Base-by-base conservation (phyloP, 1,139 yeast species). In the Magnusiomyces tetraspermus region DNA sequence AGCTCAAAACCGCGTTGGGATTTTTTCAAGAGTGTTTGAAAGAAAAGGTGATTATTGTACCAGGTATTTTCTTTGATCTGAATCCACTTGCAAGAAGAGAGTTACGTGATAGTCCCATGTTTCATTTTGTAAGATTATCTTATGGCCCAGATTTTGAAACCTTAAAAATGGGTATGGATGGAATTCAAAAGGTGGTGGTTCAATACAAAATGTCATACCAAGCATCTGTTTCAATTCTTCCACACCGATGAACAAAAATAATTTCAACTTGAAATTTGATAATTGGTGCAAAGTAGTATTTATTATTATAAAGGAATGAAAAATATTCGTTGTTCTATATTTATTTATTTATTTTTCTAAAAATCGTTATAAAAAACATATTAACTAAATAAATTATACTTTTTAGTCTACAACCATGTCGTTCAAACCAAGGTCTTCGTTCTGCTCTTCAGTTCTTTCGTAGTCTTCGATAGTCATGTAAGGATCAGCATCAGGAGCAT, bases 401-500 rank as follows among this genome's bases (percentile, higher is more conserved):
- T 2, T 17, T 36, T 22, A 30, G 8, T 30, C 40, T 38, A 70
- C 80, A 51, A 67, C 70, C 82, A 92, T 89, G 66, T 90, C 96
- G 62, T 80, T 80, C 66, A 94, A 75, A 31, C 99, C 99, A 61
- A 92, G 78, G 52, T 84, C 92, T 65, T 94, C 98, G 65, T 92
- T 89, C 69, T 90, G 95, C 58, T 71, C 84, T 51, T 75, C 73
- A 5, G 95, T 82, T 74, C 98, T 83, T 60, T 88, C 96, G 63
- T 81, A 87, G 57, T 90, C 96, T 69, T 85, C 96, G 59, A 86
- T 78, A 40, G 69, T 76, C 97, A 94, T 92, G 67, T 90, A 88
- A 60, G 99, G 99, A 72, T 94, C 98, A 46, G 79, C 79, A 69
- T 94, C 99, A 23, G 99, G 99, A 37, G 99, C 99, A 66, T 89